phyloP scores from a whole-genome alignment of 169 alveolate genomes.

The Theileria parva region DNA sequence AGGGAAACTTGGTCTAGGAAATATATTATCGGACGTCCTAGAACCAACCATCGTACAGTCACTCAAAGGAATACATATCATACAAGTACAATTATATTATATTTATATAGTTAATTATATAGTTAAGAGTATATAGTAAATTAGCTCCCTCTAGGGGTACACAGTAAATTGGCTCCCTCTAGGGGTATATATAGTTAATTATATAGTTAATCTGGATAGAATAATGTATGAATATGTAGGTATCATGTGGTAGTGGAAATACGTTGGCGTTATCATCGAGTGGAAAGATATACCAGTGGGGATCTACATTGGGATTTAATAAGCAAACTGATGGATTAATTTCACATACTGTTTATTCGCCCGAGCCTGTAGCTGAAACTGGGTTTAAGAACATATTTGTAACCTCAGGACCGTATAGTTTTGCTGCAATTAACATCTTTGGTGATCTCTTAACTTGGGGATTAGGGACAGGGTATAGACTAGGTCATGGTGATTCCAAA shows the following conservation, averaged over 20 bases:
- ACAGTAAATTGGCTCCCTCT: too few relatives aligned
- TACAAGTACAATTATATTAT: slow-evolving; percentile 24
- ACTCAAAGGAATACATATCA: slow-evolving; percentile 38
- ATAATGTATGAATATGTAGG: slow-evolving; percentile 37
- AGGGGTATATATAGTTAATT: too few relatives aligned
- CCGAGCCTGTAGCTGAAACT: slow-evolving; percentile 28
- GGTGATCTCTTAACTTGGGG: slow-evolving; percentile 77
- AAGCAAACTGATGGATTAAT: slow-evolving; percentile 19
- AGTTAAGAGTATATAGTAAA: too few relatives aligned
- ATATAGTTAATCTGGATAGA: too few relatives aligned
- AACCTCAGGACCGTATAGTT: slow-evolving; percentile 77
- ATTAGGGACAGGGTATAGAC: slow-evolving; percentile 62
- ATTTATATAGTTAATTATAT: too few relatives aligned
- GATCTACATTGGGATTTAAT: slow-evolving; percentile 37
- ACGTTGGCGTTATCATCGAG: slow-evolving; percentile 68
- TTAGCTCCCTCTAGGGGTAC: too few relatives aligned
- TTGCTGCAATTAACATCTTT: slow-evolving; percentile 66
- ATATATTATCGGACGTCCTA: slow-evolving; percentile 27
- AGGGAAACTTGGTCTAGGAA: slow-evolving; percentile 81
- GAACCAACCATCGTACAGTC: slow-evolving; percentile 49
- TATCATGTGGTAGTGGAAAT: slow-evolving; percentile 72
- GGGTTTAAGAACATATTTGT: slow-evolving; percentile 51
- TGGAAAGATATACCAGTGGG: slow-evolving; percentile 82
- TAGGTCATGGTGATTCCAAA: slow-evolving; percentile 68
- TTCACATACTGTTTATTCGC: slow-evolving; percentile 20